A percentile compares a stretch with the other conserved stretches of the same genome.
Evolutionary conservation across 345 rosid genomes (phyloP).

Genomic region (Lepidium aucheri): DNA sequence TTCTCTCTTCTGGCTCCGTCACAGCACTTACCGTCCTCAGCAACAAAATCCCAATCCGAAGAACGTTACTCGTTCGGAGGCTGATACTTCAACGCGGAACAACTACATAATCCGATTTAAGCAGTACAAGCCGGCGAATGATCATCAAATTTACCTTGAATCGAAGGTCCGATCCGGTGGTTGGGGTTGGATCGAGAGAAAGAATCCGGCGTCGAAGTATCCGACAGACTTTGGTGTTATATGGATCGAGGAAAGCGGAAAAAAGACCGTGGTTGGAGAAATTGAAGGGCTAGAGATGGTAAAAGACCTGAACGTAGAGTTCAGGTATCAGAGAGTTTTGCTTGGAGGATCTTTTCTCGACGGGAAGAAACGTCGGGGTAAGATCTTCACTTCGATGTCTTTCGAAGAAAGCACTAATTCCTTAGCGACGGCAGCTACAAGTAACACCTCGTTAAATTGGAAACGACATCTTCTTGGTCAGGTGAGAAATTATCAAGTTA

Average conservation of each 20-base stretch:
- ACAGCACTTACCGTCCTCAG: constrained; percentile 12
- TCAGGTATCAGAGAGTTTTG: constrained; percentile 53
- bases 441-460: constrained; percentile 68
- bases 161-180: constrained; percentile 42
- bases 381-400: constrained; percentile 82
- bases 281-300: constrained; percentile 55
- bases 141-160: constrained; percentile 54
- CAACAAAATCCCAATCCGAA: constrained; percentile 17
- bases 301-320: constrained; percentile 74
- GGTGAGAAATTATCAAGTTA: constrained; percentile 29
- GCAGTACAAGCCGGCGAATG: constrained; percentile 44
- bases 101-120: constrained; percentile 80
- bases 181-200: constrained; percentile 92
- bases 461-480: constrained; percentile 61
- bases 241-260: constrained; percentile 44
- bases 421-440: constrained; percentile 28
- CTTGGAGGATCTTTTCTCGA: constrained; percentile 53
- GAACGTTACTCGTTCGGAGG: constrained; percentile 16
- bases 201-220: constrained; percentile 59
- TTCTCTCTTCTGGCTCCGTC: constrained; percentile 34
- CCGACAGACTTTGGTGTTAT: constrained; percentile 84
- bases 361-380: constrained; percentile 77
- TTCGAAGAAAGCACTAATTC: constrained; percentile 43
- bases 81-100: neutral
- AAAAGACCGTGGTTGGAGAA: constrained; percentile 41